These are phyloP conservation scores for Vaccinium myrtillus DNA, from an alignment of 148 eudicot genomes.

Conservation along the genomic window DNA sequence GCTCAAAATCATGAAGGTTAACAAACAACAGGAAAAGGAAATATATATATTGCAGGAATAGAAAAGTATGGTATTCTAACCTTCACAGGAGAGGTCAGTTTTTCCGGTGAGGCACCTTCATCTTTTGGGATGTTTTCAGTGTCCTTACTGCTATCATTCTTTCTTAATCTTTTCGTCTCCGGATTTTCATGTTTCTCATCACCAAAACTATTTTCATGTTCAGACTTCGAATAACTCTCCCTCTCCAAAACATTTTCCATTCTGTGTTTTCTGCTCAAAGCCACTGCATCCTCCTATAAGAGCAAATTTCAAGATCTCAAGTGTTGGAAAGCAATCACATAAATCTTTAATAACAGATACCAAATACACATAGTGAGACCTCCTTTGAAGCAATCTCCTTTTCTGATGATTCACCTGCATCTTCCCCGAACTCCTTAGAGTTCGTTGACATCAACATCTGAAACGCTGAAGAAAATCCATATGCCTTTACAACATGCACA, in stretches of 20 bases:
- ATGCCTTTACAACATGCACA: constrained; percentile 13
- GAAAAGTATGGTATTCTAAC: constrained; percentile 10
- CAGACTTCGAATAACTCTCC: constrained; percentile 1
- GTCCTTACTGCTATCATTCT: constrained; percentile 2
- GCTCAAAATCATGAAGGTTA: not conserved
- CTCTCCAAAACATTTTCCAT: constrained; percentile 4
- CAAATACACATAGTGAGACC: not conserved
- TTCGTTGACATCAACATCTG: constrained; percentile 12
- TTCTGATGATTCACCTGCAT: not conserved
- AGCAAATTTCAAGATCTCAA: not conserved
- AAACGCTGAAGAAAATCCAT: constrained; percentile 16
- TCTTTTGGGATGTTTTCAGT: not conserved
- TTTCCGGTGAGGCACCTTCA: not conserved
- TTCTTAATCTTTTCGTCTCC: not conserved
- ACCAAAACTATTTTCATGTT: not conserved
- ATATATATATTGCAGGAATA: not conserved
- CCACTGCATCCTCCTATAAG: constrained; percentile 11
- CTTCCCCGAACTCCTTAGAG: constrained; percentile 11
- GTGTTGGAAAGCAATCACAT: not conserved
- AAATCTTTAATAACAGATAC: not conserved
- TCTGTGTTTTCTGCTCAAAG: not conserved
- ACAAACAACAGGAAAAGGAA: not conserved
- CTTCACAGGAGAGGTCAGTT: not conserved
- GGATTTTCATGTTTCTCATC: constrained; percentile 5
- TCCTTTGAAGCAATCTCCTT: not conserved